Conservation (phyloP, 805 yeast genomes). For the Cephaloascus albidus region DNA sequence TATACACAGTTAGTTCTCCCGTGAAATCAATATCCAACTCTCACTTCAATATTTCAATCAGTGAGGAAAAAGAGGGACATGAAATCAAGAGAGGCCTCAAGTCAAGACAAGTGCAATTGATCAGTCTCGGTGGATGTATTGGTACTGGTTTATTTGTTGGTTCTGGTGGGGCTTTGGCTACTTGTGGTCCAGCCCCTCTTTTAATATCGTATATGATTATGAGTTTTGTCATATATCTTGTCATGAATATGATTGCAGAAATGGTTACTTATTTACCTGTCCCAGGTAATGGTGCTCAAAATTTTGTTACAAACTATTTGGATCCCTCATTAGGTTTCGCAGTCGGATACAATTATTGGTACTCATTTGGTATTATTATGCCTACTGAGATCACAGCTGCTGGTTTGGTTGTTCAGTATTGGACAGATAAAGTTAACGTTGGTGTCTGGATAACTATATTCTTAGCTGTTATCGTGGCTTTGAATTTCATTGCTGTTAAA, state of each 20-base stretch:
- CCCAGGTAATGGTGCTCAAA: constrained; percentile 57
- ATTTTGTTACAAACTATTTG: constrained; percentile 50
- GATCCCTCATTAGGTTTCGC: constrained; percentile 55
- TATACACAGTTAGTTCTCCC: neutral
- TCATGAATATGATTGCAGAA: constrained; percentile 60
- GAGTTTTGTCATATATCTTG: constrained; percentile 54
- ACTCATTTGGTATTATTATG: constrained; percentile 44
- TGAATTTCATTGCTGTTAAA: constrained; percentile 45
- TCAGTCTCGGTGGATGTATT: constrained; percentile 36
- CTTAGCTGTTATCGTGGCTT: constrained; percentile 31
- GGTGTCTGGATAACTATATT: constrained; percentile 55
- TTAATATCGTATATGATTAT: constrained; percentile 55
- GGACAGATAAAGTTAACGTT: constrained; percentile 46
- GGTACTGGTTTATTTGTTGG: constrained; percentile 36
- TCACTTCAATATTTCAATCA: neutral
- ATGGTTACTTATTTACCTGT: constrained; percentile 55
- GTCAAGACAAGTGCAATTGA: constrained; percentile 34
- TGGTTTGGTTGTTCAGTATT: constrained; percentile 50
- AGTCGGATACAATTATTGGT: constrained; percentile 37
- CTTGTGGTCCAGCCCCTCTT: constrained; percentile 36
- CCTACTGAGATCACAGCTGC: constrained; percentile 63
- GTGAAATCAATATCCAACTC: neutral
- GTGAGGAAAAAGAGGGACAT: neutral
- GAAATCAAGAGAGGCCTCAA: constrained; percentile 15
- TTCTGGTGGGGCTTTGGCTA: constrained; percentile 28